Conservation (phyloP, 2,329 filamentous ascomycete genomes). For the Cytospora mali region DNA sequence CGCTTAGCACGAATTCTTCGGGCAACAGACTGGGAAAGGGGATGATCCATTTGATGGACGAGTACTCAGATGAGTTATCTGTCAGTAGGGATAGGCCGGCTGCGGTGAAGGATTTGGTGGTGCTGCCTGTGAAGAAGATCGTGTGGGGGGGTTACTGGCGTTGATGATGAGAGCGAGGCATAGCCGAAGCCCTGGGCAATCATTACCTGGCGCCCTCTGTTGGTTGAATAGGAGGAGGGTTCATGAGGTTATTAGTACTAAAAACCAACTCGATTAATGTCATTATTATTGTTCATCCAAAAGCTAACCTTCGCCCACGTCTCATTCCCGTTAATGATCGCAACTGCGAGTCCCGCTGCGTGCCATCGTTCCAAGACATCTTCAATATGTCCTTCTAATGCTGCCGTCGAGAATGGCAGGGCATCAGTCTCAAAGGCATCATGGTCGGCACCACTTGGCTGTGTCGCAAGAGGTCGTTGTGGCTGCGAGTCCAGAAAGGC, state of each 20-base stretch:
- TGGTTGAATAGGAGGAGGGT: too few relatives aligned
- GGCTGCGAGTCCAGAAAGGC: not conserved
- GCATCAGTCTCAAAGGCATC: not conserved
- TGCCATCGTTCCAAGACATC: slow-evolving; percentile 44
- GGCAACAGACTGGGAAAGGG: slow-evolving; percentile 50
- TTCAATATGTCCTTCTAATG: slow-evolving; percentile 29
- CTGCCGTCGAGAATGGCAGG: slow-evolving; percentile 1
- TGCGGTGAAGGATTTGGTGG: slow-evolving; percentile 57
- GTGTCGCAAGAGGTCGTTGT: slow-evolving; percentile 4
- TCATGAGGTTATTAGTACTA: too few relatives aligned
- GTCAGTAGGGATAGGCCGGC: slow-evolving; percentile 54
- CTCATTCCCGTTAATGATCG: slow-evolving; percentile 49
- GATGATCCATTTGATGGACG: slow-evolving; percentile 48
- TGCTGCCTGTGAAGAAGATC: slow-evolving; percentile 58
- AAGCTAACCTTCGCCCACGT: slow-evolving; percentile 43
- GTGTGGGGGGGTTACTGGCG: slow-evolving; percentile 48
- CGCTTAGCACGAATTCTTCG: slow-evolving; percentile 55
- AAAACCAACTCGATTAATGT: not conserved
- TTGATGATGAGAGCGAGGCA: slow-evolving; percentile 33
- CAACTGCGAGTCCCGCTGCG: slow-evolving; percentile 52
- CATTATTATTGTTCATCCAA: not conserved
- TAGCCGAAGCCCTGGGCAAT: slow-evolving; percentile 43
- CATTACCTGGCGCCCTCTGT: slow-evolving; percentile 8
- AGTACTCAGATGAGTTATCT: slow-evolving; percentile 43
- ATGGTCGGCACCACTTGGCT: not conserved